Evolutionary conservation across 2,329 filamentous ascomycete species (phyloP).

Genomic region (Pseudopyricularia cyperi): DNA sequence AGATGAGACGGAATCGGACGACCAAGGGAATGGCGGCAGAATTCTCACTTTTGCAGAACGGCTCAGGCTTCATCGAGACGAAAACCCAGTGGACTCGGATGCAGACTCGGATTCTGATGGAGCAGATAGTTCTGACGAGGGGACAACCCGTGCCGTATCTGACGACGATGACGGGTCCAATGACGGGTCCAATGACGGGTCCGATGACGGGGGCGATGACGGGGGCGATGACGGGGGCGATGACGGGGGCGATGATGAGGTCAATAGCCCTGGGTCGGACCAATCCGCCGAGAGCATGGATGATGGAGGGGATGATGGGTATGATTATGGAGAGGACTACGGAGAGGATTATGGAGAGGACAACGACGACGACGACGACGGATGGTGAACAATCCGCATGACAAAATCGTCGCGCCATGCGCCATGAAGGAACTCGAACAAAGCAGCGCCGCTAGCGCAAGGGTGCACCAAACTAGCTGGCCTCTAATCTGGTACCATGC

Average conservation of each 20-base stretch:
- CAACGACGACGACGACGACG: not conserved
- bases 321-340: too few relatives aligned
- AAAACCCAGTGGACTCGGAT: not conserved
- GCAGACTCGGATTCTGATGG: not conserved
- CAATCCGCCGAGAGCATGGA: not conserved
- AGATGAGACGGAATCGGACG: not conserved
- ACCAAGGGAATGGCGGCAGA: not conserved
- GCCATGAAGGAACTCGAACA: not conserved
- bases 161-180: not conserved
- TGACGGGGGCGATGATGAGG: not conserved
- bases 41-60: not conserved
- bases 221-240: not conserved
- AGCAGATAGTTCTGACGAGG: not conserved
- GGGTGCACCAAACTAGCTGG: not conserved
- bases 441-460: not conserved
- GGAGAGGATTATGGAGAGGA: too few relatives aligned
- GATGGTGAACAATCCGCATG: not conserved
- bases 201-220: not conserved
- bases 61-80: not conserved
- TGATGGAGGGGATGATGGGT: not conserved
- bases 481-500: not conserved
- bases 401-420: too few relatives aligned
- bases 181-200: not conserved
- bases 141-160: not conserved
- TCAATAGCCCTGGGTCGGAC: too few relatives aligned